Evolutionary conservation across 371 early-diverging fungal species (phyloP).

Genomic region (Syncephalastrum monosporum): DNA sequence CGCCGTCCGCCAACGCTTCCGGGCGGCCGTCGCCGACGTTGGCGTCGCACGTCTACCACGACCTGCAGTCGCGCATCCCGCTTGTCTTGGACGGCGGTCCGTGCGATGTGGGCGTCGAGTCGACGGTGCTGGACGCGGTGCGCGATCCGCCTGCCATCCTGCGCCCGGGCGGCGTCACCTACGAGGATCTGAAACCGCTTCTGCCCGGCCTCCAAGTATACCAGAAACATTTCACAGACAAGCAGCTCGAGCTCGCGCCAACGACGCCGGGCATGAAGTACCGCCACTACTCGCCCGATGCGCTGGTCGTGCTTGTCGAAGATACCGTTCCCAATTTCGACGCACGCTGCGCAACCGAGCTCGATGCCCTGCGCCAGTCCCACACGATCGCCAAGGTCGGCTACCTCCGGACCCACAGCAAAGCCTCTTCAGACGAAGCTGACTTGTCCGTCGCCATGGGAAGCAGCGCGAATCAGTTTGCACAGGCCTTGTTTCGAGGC

Average conservation of each 20-base stretch:
- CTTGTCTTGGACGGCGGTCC: constrained; percentile 93
- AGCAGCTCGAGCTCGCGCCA: constrained; percentile 72
- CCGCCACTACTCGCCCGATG: constrained; percentile 96
- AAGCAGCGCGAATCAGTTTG: constrained; percentile 63
- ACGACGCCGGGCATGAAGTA: constrained; percentile 99
- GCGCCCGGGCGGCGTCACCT: constrained; percentile 97
- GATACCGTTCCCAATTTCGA: neutral
- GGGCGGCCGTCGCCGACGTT: constrained; percentile 96
- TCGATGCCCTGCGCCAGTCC: constrained; percentile 2
- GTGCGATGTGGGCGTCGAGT: constrained; percentile 94
- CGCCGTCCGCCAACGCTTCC: constrained; percentile 99
- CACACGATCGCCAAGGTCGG: too few species aligned
- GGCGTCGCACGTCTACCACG: constrained; percentile 89
- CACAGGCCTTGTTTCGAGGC: constrained; percentile 80
- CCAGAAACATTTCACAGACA: constrained; percentile 74
- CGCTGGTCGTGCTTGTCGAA: constrained; percentile 80
- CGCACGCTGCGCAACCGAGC: neutral
- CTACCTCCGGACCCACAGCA: too few species aligned
- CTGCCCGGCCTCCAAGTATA: constrained; percentile 73
- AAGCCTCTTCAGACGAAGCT: too few species aligned
- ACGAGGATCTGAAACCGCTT: constrained; percentile 66
- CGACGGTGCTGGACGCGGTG: constrained; percentile 92
- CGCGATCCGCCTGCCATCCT: constrained; percentile 79
- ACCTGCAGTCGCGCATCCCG: constrained; percentile 83
- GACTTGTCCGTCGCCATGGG: constrained; percentile 37